phyloP scores from a whole-genome alignment of 345 rosid species.

The Cardamine chenopodiifolia region DNA sequence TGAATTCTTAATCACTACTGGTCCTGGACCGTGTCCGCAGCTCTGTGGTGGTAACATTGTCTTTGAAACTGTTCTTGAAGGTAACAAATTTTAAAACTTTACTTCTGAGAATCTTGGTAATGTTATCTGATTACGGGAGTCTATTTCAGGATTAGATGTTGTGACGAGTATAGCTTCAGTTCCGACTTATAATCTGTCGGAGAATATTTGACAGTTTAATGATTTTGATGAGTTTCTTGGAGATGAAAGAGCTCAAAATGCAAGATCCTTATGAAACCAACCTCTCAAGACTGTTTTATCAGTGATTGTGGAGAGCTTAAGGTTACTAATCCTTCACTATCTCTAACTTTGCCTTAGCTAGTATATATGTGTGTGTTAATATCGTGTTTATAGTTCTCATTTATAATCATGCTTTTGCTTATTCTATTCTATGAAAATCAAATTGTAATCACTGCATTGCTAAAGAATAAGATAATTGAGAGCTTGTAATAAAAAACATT shows the following conservation, averaged over 20 bases:
- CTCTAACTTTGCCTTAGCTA: constrained; percentile 64
- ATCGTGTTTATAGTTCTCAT: constrained; percentile 5
- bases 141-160: constrained; percentile 72
- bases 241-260: constrained; percentile 83
- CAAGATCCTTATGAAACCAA: constrained; percentile 69
- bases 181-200: constrained; percentile 75
- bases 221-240: constrained; percentile 78
- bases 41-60: constrained; percentile 81
- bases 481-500: neutral
- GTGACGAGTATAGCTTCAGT: constrained; percentile 73
- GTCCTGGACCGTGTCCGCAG: constrained; percentile 87
- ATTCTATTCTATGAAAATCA: neutral
- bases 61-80: constrained; percentile 86
- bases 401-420: neutral
- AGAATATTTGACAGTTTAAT: constrained; percentile 67
- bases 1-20: constrained; percentile 87
- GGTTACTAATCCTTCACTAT: constrained; percentile 71
- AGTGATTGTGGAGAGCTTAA: constrained; percentile 81
- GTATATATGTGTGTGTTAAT: neutral
- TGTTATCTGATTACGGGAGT: neutral
- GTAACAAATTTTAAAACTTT: constrained; percentile 28
- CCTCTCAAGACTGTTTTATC: constrained; percentile 76
- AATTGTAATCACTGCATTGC: neutral
- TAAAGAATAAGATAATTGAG: neutral
- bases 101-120: neutral